Percentiles rank a stretch among this genome's conserved stretches.
These are phyloP conservation scores for Aspergillus pseudonomiae DNA, from an alignment of 2,329 filamentous ascomycete genomes.

Conservation along the genomic window DNA sequence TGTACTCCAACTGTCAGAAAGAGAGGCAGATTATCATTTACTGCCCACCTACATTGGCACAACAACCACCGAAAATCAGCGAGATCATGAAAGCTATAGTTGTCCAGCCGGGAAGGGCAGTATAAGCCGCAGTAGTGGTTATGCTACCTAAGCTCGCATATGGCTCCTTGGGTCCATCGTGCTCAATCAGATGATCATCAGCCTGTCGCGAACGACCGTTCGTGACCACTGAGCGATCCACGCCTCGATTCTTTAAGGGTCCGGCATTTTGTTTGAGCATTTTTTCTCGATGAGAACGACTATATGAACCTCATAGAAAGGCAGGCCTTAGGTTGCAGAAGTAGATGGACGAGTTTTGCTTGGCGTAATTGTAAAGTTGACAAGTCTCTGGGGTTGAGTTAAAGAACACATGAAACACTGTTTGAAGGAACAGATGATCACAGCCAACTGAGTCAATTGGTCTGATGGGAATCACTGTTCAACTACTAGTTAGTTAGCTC, in stretches of 20 bases:
- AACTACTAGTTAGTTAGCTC: not conserved
- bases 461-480: not conserved
- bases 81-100: constrained; percentile 69
- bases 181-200: not conserved
- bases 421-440: not conserved
- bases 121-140: constrained; percentile 33
- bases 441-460: not conserved
- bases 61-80: constrained; percentile 94
- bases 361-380: not conserved
- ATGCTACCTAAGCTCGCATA: constrained; percentile 20
- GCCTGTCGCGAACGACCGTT: not conserved
- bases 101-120: constrained; percentile 61
- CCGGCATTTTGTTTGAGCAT: not conserved
- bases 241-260: not conserved
- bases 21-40: constrained; percentile 11
- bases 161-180: not conserved
- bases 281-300: not conserved
- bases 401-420: not conserved
- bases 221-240: not conserved
- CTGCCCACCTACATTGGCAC: constrained; percentile 73
- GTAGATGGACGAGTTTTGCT: not conserved
- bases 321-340: not conserved
- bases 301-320: not conserved
- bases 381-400: not conserved
- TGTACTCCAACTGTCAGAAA: constrained; percentile 43